Evolutionary conservation across 2,329 filamentous ascomycete species (phyloP).

Genomic region (Monosporascus cannonballus): DNA sequence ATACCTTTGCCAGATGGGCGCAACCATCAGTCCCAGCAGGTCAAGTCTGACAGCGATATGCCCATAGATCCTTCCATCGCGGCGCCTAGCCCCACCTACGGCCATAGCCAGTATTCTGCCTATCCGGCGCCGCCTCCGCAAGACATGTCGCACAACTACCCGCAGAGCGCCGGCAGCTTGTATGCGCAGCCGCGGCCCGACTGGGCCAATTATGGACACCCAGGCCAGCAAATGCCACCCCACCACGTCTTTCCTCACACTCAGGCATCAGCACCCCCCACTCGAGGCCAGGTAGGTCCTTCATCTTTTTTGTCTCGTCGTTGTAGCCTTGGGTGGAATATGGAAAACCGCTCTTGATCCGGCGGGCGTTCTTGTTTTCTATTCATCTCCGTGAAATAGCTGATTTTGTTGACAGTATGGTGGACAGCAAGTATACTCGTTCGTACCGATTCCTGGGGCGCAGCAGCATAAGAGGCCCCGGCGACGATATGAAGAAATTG

Average conservation of each 20-base stretch:
- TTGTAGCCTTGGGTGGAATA: constrained; percentile 11
- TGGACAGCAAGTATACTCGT: constrained; percentile 79
- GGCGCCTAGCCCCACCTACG: constrained; percentile 85
- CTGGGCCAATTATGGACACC: constrained; percentile 62
- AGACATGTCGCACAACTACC: constrained; percentile 79
- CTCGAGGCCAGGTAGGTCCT: constrained; percentile 53
- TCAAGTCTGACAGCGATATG: constrained; percentile 93
- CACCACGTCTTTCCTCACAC: constrained; percentile 51
- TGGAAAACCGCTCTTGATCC: background rate
- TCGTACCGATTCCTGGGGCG: constrained; percentile 92
- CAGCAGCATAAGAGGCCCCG: constrained; percentile 96
- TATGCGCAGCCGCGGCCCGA: constrained; percentile 68
- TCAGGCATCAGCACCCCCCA: constrained; percentile 48
- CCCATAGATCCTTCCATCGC: constrained; percentile 99
- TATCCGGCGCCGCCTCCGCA: constrained; percentile 70
- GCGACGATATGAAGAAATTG: constrained; percentile 93
- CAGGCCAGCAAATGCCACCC: constrained; percentile 41
- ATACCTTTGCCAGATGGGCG: constrained; percentile 76
- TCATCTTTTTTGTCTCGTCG: constrained; percentile 5
- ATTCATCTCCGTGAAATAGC: constrained; percentile 17
- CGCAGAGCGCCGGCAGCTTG: constrained; percentile 54
- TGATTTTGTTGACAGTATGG: constrained; percentile 30
- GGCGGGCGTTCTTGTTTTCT: constrained; percentile 6
- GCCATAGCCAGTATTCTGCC: constrained; percentile 77
- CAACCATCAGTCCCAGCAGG: constrained; percentile 69